Percentiles rank a stretch among this genome's conserved stretches.
phyloP scores from a whole-genome alignment of 2,329 filamentous ascomycete species.

The Lecanicillium sp. region DNA sequence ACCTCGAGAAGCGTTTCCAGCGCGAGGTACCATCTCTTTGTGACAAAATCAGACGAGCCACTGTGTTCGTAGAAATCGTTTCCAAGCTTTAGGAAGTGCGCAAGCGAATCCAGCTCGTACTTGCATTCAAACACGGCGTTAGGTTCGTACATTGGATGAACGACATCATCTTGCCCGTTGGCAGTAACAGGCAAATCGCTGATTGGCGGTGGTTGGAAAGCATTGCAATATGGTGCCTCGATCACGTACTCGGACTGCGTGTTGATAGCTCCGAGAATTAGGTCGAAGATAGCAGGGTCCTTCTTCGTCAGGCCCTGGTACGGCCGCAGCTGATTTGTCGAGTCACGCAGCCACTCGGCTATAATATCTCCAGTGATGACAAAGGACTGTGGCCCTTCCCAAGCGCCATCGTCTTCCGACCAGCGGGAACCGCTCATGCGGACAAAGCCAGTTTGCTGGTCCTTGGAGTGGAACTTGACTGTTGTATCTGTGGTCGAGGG shows the following conservation, averaged over 20 bases:
- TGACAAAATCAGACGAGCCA: conserved; percentile 69
- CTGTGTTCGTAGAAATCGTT: conserved; percentile 85
- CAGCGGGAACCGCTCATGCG: conserved; percentile 22
- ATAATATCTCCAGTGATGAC: conserved; percentile 92
- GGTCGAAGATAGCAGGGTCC: conserved; percentile 65
- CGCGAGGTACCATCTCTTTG: conserved; percentile 68
- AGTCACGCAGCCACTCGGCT: conserved; percentile 86
- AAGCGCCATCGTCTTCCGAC: conserved; percentile 47
- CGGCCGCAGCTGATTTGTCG: conserved; percentile 84
- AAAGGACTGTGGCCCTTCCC: conserved; percentile 83
- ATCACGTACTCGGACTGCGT: conserved; percentile 95
- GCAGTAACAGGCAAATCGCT: conserved; percentile 62
- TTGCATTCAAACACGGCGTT: conserved; percentile 93
- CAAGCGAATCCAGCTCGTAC: conserved; percentile 93
- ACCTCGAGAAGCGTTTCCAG: conserved; percentile 66
- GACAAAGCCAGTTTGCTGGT: conserved; percentile 30
- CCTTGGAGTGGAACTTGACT: conserved; percentile 75
- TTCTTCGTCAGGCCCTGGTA: conserved; percentile 81
- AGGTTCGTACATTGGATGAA: conserved; percentile 82
- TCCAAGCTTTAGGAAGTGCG: conserved; percentile 75
- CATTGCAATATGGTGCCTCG: conserved; percentile 92
- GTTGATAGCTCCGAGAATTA: conserved; percentile 90
- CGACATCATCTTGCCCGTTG: conserved; percentile 75
- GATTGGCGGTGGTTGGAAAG: conserved; percentile 88
- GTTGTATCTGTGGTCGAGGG: conserved; percentile 70